Base-by-base conservation (phyloP, 257 asterid genomes). In the Capsicum baccatum region DNA sequence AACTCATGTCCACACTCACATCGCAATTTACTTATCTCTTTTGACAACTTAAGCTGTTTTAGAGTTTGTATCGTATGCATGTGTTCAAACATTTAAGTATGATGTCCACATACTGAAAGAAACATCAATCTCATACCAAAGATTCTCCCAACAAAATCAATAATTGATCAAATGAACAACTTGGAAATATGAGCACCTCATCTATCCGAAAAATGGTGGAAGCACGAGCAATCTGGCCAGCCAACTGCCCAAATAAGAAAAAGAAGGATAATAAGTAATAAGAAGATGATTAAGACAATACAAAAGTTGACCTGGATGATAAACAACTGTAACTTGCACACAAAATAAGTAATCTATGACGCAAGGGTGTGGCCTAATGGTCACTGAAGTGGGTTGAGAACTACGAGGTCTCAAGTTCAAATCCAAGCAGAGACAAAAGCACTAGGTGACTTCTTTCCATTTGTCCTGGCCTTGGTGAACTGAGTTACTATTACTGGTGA, bases 171-270 rank as follows among this genome's bases (percentile, higher is more conserved):
- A 16, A 42, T 33, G 15, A 82, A 52, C 67, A 67, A 55, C 37
- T 21, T 16, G 52, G 16, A 73, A 35, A 13, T 16, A 42, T 42
- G 42, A 67, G 79, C 33, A 94, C 99, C 99, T 97, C 99, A 73
- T 97, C 97, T 62, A 97, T 88, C 47, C 95, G 90, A 83, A 94
- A 97, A 83, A 97, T 93, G 6, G 99, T 90, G 17, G 92, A 97
- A 70, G 99, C 99, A 35, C 99, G 98, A 3, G 99, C 97, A 90
- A 97, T 89, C 91, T 95, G 98, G 78, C 99, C 98, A 55, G 98
- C 98, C 90, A 97, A 87, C 98, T 97, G 94, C 16, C 54, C 10
- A 13, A 54, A 80, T 63, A 48, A 37, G 59, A 59, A 33, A 55
- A 55, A 57, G 39, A 64, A 58, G 59, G 8, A 26, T 6, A 79